phyloP scores from a whole-genome alignment of 768 basidiomycete species.

The Lanmaoa rubissima region DNA sequence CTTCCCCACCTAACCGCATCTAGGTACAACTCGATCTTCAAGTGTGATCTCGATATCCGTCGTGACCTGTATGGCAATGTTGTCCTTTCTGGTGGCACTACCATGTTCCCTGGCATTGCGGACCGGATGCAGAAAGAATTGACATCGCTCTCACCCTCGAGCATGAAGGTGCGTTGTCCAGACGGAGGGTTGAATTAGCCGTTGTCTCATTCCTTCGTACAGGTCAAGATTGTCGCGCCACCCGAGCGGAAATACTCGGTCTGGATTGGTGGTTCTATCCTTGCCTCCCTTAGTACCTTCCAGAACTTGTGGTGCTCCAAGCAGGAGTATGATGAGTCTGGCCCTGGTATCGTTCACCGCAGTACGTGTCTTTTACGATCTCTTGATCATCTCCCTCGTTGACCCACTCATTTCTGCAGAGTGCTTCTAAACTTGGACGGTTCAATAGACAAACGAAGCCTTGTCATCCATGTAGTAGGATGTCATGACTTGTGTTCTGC shows the following conservation, averaged over 20 bases:
- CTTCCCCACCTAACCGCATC: neutral
- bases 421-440: conserved; percentile 25
- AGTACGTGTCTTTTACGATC: conserved; percentile 42
- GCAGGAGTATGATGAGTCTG: conserved; percentile 88
- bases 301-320: conserved; percentile 95
- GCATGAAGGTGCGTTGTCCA: conserved; percentile 66
- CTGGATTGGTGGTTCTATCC: conserved; percentile 88
- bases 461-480: conserved; percentile 28
- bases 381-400: neutral
- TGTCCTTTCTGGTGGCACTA: conserved; percentile 76
- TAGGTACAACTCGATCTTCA: conserved; percentile 58
- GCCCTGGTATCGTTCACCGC: conserved; percentile 78
- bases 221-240: conserved; percentile 91
- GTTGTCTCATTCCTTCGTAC: conserved; percentile 1
- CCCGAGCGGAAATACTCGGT: conserved; percentile 95
- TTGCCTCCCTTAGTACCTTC: conserved; percentile 92
- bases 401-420: conserved; percentile 4
- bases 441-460: conserved; percentile 22
- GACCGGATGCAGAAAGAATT: conserved; percentile 97
- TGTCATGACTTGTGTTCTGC: conserved; percentile 17
- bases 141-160: conserved; percentile 71
- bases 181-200: neutral
- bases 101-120: conserved; percentile 95
- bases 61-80: conserved; percentile 36
- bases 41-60: conserved; percentile 69